A percentile compares a stretch with the other conserved stretches of the same genome.
phyloP scores from a whole-genome alignment of 768 basidiomycete genomes.

The Pleurotus salmoneostramineus region DNA sequence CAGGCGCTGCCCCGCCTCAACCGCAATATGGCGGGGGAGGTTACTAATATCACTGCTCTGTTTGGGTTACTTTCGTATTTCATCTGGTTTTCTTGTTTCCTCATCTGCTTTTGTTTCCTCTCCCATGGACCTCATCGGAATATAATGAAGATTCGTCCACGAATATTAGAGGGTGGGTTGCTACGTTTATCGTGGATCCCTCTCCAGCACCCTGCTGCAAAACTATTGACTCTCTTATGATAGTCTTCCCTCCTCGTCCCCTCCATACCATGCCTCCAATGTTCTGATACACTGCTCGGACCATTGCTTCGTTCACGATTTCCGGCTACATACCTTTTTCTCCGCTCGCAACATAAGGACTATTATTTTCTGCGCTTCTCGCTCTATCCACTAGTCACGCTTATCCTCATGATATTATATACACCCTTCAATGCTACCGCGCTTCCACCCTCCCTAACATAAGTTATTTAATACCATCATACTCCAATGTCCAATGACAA shows the following conservation, averaged over 20 bases:
- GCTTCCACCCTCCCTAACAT: slow-evolving; percentile 1
- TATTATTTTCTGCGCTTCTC: background rate
- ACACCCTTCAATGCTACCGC: background rate
- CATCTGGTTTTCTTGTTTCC: background rate
- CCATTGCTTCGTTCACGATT: slow-evolving; percentile 4
- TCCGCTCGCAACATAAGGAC: background rate
- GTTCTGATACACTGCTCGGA: background rate
- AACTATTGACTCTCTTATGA: background rate
- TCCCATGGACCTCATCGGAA: background rate
- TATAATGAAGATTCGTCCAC: background rate
- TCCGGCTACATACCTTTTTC: background rate
- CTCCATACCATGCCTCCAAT: background rate
- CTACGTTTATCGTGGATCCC: background rate
- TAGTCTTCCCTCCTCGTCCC: background rate
- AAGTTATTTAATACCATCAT: slow-evolving; percentile 4
- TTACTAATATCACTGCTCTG: background rate
- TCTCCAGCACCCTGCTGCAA: background rate
- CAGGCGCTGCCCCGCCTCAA: slow-evolving; percentile 71
- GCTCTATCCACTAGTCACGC: background rate
- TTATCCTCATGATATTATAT: slow-evolving; percentile 3
- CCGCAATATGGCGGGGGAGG: slow-evolving; percentile 18
- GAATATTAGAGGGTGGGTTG: background rate
- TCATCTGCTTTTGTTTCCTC: background rate
- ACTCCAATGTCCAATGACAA: background rate
- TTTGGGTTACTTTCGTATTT: background rate